phyloP scores from a whole-genome alignment of 176 grass and related monocot genomes.

The Raddia distichophylla region DNA sequence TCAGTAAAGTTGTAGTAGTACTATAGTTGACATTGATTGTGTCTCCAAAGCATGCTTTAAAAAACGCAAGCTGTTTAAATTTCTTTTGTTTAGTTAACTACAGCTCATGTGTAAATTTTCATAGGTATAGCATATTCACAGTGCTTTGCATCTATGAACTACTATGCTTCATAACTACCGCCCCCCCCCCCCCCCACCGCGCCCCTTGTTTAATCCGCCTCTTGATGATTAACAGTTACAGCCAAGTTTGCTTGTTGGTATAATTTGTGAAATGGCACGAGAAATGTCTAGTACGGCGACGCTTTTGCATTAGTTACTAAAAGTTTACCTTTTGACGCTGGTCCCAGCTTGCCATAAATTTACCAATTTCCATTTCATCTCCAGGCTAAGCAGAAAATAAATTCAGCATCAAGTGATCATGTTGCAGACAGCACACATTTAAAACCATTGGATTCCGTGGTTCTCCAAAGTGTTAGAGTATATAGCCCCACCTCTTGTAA shows the following conservation, averaged over 20 bases:
- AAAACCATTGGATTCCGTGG: background rate
- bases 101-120: background rate
- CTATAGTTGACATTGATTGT: background rate
- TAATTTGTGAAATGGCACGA: background rate
- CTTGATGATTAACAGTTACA: background rate
- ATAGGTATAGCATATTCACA: background rate
- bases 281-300: background rate
- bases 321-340: background rate
- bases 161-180: background rate
- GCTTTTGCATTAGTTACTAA: background rate
- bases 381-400: constrained; percentile 21
- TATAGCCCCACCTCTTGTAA: too few relatives aligned
- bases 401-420: constrained; percentile 14
- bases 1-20: constrained; percentile 3
- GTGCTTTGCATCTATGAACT: background rate
- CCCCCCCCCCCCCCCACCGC: too few relatives aligned
- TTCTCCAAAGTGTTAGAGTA: too few relatives aligned
- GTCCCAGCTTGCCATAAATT: constrained; percentile 5
- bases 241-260: constrained; percentile 4
- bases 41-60: background rate
- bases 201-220: background rate
- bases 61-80: background rate
- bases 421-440: constrained; percentile 11
- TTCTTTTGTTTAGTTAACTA: background rate
- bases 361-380: constrained; percentile 11